phyloP scores from a whole-genome alignment of 768 basidiomycete genomes.

The Hemileccinum rubropunctum region DNA sequence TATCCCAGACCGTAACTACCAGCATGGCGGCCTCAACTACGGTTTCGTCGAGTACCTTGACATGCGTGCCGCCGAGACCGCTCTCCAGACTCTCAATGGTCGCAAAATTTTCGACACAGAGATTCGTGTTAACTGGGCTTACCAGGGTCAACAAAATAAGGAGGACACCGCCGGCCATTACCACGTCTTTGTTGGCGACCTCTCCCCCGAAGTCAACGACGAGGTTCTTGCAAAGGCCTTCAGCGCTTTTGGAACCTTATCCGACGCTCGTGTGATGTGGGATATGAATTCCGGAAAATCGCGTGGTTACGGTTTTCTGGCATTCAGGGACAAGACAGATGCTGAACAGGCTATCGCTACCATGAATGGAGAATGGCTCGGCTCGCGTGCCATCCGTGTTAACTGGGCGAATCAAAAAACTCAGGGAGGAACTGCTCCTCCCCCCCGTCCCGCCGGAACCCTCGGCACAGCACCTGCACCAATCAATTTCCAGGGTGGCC shows the following conservation, averaged over 20 bases:
- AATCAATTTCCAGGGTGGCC: slow-evolving; percentile 87
- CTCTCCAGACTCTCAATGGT: slow-evolving; percentile 96
- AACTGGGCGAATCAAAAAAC: slow-evolving; percentile 99
- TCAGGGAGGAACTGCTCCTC: slow-evolving; percentile 50
- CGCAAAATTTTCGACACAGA: slow-evolving; percentile 99
- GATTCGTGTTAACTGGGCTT: slow-evolving; percentile 99
- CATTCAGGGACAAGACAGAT: slow-evolving; percentile 98
- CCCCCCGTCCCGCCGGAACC: slow-evolving; percentile 41
- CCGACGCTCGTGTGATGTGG: slow-evolving; percentile 99
- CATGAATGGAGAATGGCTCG: slow-evolving; percentile 99
- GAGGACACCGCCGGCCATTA: slow-evolving; percentile 97
- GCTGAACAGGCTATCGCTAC: slow-evolving; percentile 99
- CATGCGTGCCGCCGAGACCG: slow-evolving; percentile 98
- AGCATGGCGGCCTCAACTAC: slow-evolving; percentile 98
- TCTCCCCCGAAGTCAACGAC: slow-evolving; percentile 98
- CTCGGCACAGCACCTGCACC: slow-evolving; percentile 76
- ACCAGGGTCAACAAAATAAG: slow-evolving; percentile 97
- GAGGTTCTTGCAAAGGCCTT: slow-evolving; percentile 96
- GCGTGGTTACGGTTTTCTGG: slow-evolving; percentile 96
- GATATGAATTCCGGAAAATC: slow-evolving; percentile 99
- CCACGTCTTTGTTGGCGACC: slow-evolving; percentile 99
- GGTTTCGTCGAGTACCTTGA: slow-evolving; percentile 99
- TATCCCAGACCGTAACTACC: slow-evolving; percentile 98
- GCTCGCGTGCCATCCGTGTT: slow-evolving; percentile 96
- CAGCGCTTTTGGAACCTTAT: slow-evolving; percentile 93